Percentiles rank a stretch among this genome's conserved stretches.
phyloP scores from a whole-genome alignment of 306 rosid genomes.

The Cucumis hystrix region DNA sequence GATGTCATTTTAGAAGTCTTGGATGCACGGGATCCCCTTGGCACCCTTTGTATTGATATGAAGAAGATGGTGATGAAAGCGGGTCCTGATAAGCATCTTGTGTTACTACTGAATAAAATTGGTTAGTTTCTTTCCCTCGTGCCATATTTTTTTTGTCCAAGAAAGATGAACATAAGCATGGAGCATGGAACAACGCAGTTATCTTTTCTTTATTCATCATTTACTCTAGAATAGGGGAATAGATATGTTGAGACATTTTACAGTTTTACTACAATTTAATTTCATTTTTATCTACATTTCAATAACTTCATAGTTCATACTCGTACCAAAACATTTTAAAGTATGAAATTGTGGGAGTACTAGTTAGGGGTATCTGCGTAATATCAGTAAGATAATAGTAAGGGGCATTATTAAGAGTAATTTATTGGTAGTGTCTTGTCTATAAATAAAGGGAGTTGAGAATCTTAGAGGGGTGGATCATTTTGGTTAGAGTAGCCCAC shows the following conservation, averaged over 20 bases:
- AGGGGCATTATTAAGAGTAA: no score
- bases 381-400: no score
- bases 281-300: background rate
- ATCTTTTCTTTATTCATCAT: no score
- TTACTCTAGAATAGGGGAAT: no score
- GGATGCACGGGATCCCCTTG: constrained; percentile 96
- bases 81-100: constrained; percentile 73
- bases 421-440: no score
- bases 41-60: constrained; percentile 74
- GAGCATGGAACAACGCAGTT: background rate
- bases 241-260: background rate
- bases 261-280: background rate
- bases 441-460: no score
- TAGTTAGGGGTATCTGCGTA: no score
- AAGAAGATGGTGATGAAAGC: constrained; percentile 75
- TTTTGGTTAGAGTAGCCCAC: no score
- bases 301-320: background rate
- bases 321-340: background rate
- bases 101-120: constrained; percentile 81
- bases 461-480: no score
- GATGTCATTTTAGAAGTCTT: constrained; percentile 93
- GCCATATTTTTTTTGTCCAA: background rate
- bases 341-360: background rate
- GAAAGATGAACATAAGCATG: background rate
- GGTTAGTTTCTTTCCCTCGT: constrained; percentile 27